phyloP scores from a whole-genome alignment of 345 rosid species.

The Populus simonii region DNA sequence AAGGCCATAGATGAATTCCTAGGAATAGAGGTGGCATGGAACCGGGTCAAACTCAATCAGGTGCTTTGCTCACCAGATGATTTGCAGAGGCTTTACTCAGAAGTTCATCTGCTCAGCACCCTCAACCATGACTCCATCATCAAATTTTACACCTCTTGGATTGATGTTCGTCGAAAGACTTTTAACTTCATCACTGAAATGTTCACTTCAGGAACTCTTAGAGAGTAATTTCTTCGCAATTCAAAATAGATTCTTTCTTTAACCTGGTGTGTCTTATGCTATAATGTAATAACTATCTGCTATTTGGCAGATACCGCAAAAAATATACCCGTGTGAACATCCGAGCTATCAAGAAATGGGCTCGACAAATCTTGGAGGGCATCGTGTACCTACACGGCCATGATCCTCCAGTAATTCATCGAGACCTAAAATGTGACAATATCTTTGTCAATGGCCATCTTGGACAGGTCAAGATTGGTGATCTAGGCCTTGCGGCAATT shows the following conservation, averaged over 20 bases:
- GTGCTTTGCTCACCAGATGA: slow-evolving; percentile 65
- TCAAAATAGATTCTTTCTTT: neutral
- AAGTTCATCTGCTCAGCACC: slow-evolving; percentile 82
- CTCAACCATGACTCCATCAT: slow-evolving; percentile 67
- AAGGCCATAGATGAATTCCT: slow-evolving; percentile 71
- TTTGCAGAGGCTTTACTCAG: slow-evolving; percentile 73
- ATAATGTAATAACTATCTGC: neutral
- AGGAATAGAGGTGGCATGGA: slow-evolving; percentile 88
- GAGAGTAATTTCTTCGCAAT: slow-evolving; percentile 43
- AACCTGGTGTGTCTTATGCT: neutral
- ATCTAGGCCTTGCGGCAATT: slow-evolving; percentile 33
- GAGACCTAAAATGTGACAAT: slow-evolving; percentile 36
- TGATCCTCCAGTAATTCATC: slow-evolving; percentile 33
- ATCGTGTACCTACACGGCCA: slow-evolving; percentile 31
- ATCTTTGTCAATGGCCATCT: slow-evolving; percentile 38
- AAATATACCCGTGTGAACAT: slow-evolving; percentile 26
- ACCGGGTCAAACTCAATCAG: slow-evolving; percentile 55
- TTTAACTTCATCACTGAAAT: slow-evolving; percentile 88
- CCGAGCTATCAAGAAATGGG: slow-evolving; percentile 27
- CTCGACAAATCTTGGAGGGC: slow-evolving; percentile 30
- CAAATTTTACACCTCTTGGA: slow-evolving; percentile 73
- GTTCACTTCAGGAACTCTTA: slow-evolving; percentile 80
- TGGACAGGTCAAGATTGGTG: slow-evolving; percentile 38
- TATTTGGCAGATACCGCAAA: slow-evolving; percentile 16
- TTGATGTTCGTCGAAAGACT: slow-evolving; percentile 47